Base-by-base conservation (phyloP, 2,329 filamentous ascomycete species). In the Pyrenophora graminea region DNA sequence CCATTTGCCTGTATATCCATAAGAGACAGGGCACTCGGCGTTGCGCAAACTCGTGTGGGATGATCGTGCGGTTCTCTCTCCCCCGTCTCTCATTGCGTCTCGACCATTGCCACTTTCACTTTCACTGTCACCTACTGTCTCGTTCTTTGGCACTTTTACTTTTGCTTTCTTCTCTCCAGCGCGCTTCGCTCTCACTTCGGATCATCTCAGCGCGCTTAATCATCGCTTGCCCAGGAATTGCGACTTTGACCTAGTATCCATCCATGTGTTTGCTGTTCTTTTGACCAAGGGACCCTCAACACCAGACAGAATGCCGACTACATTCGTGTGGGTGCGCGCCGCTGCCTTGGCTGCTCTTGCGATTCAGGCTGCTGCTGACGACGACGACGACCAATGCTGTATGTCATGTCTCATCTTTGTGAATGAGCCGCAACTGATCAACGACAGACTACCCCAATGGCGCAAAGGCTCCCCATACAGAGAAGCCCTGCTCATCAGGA, bases 401-500 rank as follows among this genome's bases (percentile, higher is more conserved):
- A 60, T 47, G 67, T 49, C 25, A 18, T 9, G 13, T 30, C 13
- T 17, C 6, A 33, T 15, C 12, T 6, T n/a, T 12, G 2, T 21
- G 8, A 21, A 1, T 10, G 18, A 41, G 23, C n/a, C 21, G 13
- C 15, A 21, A 6, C 53, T 64, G n/a, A 67, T 51, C 30, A 21
- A 13, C 15, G 6, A 18, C 48, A 72, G 70, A 72, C 59, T 73
- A 72, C 38, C 68, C 68, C 19, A 68, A 71, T 46, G 70, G 70
- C 36, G 44, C 39, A 6, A 15, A 55, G 39, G 67, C 69, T 9
- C 49, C 64, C 10, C 51, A 59, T 13, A 58, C 61, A 21, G 70
- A 73, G 40, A 67, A 69, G 43, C 61, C 70, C 25, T 73, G 70
- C 53, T 69, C 69, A 3, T 61, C 64, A n/a, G 62, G 53, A 41